Percentiles rank a stretch among this genome's conserved stretches.
Evolutionary conservation across 1,139 yeast species (phyloP).

Genomic region (Hansenula lynferdii): DNA sequence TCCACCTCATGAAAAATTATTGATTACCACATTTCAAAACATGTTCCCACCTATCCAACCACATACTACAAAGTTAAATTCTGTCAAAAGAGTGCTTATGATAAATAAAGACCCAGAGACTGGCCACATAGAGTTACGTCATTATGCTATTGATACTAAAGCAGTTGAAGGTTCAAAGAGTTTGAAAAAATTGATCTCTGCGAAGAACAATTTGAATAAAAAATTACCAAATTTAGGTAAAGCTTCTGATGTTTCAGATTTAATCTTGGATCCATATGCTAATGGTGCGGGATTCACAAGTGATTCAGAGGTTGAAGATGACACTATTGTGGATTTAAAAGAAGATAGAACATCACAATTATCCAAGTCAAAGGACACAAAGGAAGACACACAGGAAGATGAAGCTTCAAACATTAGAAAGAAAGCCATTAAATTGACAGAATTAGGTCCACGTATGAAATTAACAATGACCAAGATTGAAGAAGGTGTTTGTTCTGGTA

Average conservation of each 20-base stretch:
- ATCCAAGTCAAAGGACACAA: slow-evolving; percentile 13
- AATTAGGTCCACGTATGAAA: slow-evolving; percentile 87
- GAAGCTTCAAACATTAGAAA: slow-evolving; percentile 43
- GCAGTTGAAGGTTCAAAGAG: slow-evolving; percentile 80
- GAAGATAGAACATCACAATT: slow-evolving; percentile 25
- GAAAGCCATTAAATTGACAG: slow-evolving; percentile 88
- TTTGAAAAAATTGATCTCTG: slow-evolving; percentile 68
- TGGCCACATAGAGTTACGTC: slow-evolving; percentile 78
- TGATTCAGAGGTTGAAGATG: slow-evolving; percentile 91
- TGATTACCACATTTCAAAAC: slow-evolving; percentile 90
- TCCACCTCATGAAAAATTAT: slow-evolving; percentile 67
- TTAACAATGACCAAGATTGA: slow-evolving; percentile 80
- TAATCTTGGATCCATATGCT: slow-evolving; percentile 77
- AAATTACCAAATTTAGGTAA: slow-evolving; percentile 68
- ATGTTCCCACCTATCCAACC: slow-evolving; percentile 94
- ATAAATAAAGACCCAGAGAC: slow-evolving; percentile 68
- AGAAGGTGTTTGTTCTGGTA: slow-evolving; percentile 85
- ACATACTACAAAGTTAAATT: slow-evolving; percentile 62
- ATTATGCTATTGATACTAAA: slow-evolving; percentile 85
- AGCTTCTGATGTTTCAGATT: slow-evolving; percentile 75
- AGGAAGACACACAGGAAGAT: slow-evolving; percentile 21
- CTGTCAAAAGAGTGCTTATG: slow-evolving; percentile 82
- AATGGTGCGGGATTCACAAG: slow-evolving; percentile 76
- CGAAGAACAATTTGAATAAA: slow-evolving; percentile 58
- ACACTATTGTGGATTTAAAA: slow-evolving; percentile 75